phyloP scores from a whole-genome alignment of 2,329 filamentous ascomycete species.

The Neofusicoccum parvum region DNA sequence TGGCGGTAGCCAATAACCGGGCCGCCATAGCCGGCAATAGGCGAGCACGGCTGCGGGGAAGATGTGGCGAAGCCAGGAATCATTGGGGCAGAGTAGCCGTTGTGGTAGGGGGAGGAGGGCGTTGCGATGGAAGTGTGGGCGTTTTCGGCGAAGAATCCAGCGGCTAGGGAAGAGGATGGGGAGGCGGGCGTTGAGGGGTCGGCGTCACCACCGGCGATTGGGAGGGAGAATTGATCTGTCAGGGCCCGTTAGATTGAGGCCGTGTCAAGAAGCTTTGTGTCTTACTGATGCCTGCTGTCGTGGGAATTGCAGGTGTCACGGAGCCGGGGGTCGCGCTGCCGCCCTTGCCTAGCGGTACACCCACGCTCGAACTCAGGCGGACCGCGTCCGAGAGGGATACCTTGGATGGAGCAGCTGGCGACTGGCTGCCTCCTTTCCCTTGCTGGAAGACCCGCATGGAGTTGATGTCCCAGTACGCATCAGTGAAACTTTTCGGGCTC shows the following conservation, averaged over 20 bases:
- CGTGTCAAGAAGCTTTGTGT: no score
- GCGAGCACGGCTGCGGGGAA: constrained; percentile 2
- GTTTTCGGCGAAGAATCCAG: neutral
- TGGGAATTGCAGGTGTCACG: neutral
- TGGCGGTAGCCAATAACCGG: neutral
- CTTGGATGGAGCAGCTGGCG: neutral
- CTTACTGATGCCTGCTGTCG: neutral
- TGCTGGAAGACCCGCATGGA: constrained; percentile 43
- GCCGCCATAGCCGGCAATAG: neutral
- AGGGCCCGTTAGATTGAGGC: neutral
- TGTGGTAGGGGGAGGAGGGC: neutral
- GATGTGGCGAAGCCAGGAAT: neutral
- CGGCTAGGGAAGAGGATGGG: neutral
- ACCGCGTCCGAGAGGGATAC: neutral
- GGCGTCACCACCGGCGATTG: neutral
- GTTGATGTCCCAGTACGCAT: constrained; percentile 45
- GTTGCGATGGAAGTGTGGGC: neutral
- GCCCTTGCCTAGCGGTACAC: constrained; percentile 6
- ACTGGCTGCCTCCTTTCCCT: neutral
- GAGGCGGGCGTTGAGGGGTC: neutral
- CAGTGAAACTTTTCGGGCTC: constrained; percentile 27
- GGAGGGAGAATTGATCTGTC: neutral
- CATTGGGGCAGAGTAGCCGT: neutral
- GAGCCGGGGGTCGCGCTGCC: neutral
- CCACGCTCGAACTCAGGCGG: neutral